These are phyloP conservation scores for Kondoa subrosea DNA, from an alignment of 768 basidiomycete genomes.

Conservation along the genomic window DNA sequence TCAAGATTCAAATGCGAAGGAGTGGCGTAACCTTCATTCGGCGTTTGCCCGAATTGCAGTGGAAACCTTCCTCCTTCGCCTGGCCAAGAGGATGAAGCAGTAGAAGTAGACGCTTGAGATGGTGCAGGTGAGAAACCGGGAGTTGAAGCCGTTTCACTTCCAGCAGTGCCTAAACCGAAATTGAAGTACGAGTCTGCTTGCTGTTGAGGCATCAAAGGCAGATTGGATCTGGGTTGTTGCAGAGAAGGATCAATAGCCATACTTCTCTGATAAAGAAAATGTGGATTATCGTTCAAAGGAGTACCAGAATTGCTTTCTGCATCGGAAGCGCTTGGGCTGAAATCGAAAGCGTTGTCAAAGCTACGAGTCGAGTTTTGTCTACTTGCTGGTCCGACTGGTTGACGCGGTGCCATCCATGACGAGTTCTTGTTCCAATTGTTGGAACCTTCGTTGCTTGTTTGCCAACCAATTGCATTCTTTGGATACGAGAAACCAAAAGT, in stretches of 20 bases:
- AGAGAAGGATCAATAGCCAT: background rate
- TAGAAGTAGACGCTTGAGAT: too few relatives aligned
- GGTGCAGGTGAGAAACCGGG: too few relatives aligned
- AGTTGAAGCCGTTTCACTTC: too few relatives aligned
- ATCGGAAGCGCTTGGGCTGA: background rate
- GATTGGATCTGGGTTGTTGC: background rate
- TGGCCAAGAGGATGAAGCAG: too few relatives aligned
- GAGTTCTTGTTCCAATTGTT: too few relatives aligned
- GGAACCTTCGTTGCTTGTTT: too few relatives aligned
- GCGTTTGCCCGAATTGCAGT: too few relatives aligned
- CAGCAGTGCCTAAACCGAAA: too few relatives aligned
- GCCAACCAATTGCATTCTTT: background rate
- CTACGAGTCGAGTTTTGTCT: background rate
- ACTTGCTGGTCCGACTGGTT: background rate
- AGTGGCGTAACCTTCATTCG: too few relatives aligned
- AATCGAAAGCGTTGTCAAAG: background rate
- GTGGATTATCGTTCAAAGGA: background rate
- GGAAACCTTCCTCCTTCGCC: too few relatives aligned
- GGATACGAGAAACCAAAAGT: background rate
- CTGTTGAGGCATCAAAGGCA: slow-evolving; percentile 31
- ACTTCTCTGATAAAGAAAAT: background rate
- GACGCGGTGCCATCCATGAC: too few relatives aligned
- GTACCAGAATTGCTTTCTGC: background rate
- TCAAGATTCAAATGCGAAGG: too few relatives aligned
- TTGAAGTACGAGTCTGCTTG: slow-evolving; percentile 35